Base-by-base conservation (phyloP, 2,329 filamentous ascomycete species). In the Periconia sp. region DNA sequence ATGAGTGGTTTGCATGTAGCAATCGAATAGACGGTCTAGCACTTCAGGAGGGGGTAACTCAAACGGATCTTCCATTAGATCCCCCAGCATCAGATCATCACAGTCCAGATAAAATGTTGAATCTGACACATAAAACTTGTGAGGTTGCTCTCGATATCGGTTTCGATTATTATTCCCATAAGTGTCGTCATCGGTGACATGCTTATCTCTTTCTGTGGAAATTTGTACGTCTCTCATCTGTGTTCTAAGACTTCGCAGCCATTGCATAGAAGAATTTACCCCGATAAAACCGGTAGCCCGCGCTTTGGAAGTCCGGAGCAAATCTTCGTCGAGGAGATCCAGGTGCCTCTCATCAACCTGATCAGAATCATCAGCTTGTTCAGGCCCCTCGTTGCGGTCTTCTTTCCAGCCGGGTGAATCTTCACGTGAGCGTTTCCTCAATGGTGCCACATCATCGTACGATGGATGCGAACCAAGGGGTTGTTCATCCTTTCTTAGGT, bases 1-100 rank as follows among this genome's bases (percentile, higher is more conserved):
- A 10, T 58, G 54, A 49, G 74, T 53, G 6, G 62, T 67, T 11
- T 59, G 46, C 40, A 74, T 64, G 50, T 74, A 76, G 41, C 56
- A 61, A 11, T 66, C 49, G 18, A 73, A 62, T 14, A 74, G 52
- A 18, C 49, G 47, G 20, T 68, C 58, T 1, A 64, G 70, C 6
- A 58, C 59, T 14, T 57, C 50, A 41, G 60, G 57, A 7, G 61
- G 55, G 17, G 72, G 73, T 13, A 74, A 20, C 14, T 63, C 56
- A 41, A 50, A 59, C 44, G 59, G 71, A 52, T 50, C 59, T 15
- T 43, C 56, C 42, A 46, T 46, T 13, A 58, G 40, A 13, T 64
- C 55, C 8, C 64, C 54, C 11, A 70, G 52, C 5, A 56, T 41
- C 15, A 50, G 33, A n/a, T 50, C 52, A 19, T 69, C 53, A 9